Conservation (phyloP, 768 basidiomycete genomes). For the Boletus edulis region DNA sequence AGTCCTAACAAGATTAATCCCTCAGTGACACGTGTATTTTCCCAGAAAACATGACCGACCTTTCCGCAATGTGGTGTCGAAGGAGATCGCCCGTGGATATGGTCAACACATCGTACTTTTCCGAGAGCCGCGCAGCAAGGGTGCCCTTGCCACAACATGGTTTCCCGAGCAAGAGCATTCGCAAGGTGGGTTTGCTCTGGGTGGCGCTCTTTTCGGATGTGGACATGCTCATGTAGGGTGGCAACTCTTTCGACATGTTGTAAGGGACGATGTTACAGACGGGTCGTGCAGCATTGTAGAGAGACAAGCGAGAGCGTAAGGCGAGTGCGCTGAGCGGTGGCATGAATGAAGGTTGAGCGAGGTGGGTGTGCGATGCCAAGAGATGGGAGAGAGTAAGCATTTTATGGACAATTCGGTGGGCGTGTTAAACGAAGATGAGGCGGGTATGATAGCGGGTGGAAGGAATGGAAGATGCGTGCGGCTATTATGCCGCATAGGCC, state of each 20-base stretch:
- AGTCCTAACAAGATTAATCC: conserved; percentile 40
- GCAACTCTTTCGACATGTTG: conserved; percentile 37
- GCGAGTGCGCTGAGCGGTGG: background rate
- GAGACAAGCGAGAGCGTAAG: conserved; percentile 1
- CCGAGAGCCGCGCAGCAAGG: conserved; percentile 63
- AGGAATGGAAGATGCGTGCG: background rate
- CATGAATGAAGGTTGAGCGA: background rate
- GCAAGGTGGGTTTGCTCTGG: conserved; percentile 29
- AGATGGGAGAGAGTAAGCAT: background rate
- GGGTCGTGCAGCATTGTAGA: conserved; percentile 9
- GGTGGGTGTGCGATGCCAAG: background rate
- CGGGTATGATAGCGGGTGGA: too few relatives aligned
- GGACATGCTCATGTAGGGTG: conserved; percentile 45
- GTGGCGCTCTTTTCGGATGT: conserved; percentile 20
- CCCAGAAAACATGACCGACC: conserved; percentile 32
- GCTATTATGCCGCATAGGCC: conserved; percentile 18
- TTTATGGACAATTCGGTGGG: background rate
- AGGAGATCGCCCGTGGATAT: conserved; percentile 84
- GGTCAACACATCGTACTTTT: conserved; percentile 70
- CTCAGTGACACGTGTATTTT: background rate
- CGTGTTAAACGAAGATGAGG: background rate
- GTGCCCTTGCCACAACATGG: conserved; percentile 83
- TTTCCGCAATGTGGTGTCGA: conserved; percentile 73
- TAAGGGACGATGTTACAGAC: conserved; percentile 21
- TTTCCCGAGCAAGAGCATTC: conserved; percentile 56